These are phyloP conservation scores for Cryptosporidium xiaoi DNA, from an alignment of 169 alveolate species.

Conservation along the genomic window DNA sequence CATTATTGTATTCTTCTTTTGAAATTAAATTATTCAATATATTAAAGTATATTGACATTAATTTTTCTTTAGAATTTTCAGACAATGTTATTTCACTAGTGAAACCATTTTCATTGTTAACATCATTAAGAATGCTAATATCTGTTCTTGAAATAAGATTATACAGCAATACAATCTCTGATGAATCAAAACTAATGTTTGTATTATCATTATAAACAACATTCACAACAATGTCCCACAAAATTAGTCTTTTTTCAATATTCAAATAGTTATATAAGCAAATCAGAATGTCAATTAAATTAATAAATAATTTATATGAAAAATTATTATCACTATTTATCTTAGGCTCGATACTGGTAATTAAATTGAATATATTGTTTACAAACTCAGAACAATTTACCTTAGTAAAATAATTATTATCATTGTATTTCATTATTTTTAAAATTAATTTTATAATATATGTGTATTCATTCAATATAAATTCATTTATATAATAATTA, in stretches of 20 bases:
- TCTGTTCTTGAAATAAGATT: neutral
- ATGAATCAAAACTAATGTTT: no score
- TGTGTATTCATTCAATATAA: no score
- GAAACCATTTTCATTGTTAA: neutral
- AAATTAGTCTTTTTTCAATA: neutral
- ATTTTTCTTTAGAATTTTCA: slow-evolving; percentile 2
- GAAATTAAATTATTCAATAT: neutral
- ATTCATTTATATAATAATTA: no score
- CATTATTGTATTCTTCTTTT: neutral
- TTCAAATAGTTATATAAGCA: neutral
- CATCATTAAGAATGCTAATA: no score
- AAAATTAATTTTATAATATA: no score
- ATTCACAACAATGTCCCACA: slow-evolving; percentile 9
- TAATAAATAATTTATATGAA: no score
- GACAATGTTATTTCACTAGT: neutral
- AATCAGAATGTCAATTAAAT: neutral
- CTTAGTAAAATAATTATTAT: no score
- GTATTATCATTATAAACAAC: neutral
- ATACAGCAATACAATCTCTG: neutral
- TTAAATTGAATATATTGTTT: no score
- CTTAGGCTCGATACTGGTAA: no score
- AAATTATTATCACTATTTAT: no score
- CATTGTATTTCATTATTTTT: no score
- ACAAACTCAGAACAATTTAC: neutral
- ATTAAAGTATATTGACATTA: slow-evolving; percentile 1